Conservation (phyloP, 2,329 filamentous ascomycete species). For the Blumeria graminis region DNA sequence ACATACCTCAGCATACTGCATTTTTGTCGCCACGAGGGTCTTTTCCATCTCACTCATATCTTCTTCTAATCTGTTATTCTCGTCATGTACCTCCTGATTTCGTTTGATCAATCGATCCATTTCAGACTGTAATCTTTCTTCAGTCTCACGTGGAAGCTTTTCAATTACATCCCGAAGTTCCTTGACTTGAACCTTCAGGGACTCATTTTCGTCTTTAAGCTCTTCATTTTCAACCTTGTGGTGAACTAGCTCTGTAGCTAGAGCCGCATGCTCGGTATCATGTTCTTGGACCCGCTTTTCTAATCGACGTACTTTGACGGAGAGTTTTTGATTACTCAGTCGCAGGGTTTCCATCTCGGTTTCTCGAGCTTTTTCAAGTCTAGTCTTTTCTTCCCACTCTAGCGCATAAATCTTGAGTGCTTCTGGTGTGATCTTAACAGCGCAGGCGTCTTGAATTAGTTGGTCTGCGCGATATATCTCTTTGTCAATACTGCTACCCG, state of each 20-base stretch:
- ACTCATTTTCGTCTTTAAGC: constrained; percentile 73
- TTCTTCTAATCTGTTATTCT: constrained; percentile 72
- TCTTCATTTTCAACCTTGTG: constrained; percentile 87
- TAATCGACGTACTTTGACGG: constrained; percentile 55
- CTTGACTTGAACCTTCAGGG: constrained; percentile 57
- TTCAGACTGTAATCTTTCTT: constrained; percentile 56
- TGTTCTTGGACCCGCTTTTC: constrained; percentile 75
- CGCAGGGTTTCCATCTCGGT: constrained; percentile 54
- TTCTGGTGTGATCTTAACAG: constrained; percentile 62
- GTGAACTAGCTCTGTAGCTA: constrained; percentile 76
- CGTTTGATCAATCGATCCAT: constrained; percentile 81
- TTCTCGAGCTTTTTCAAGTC: constrained; percentile 60
- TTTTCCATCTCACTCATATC: constrained; percentile 82
- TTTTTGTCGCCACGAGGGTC: constrained; percentile 76
- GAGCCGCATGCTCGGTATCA: constrained; percentile 70
- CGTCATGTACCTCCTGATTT: constrained; percentile 81
- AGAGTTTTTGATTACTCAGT: constrained; percentile 38
- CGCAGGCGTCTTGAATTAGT: constrained; percentile 78
- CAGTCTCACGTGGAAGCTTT: constrained; percentile 70
- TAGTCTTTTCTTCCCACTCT: constrained; percentile 85
- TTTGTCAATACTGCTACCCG: constrained; percentile 71
- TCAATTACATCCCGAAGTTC: constrained; percentile 75
- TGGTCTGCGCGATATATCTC: constrained; percentile 89
- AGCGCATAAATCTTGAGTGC: constrained; percentile 54
- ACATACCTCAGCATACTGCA: constrained; percentile 83